These are phyloP conservation scores for Aspergillus aculeatinus DNA, from an alignment of 2,329 filamentous ascomycete species.

Conservation along the genomic window DNA sequence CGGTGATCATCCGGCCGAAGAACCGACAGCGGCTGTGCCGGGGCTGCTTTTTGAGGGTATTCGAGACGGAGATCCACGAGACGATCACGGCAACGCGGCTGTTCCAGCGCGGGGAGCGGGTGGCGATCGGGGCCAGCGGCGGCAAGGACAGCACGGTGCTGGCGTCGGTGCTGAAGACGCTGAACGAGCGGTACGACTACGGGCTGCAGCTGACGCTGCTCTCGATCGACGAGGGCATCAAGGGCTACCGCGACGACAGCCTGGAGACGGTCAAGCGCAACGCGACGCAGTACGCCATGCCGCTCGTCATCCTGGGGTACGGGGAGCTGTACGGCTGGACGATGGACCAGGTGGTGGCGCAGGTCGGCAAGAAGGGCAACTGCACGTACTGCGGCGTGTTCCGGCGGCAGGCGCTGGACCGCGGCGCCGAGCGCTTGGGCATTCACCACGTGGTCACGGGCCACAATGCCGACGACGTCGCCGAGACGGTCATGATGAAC, in stretches of 20 bases:
- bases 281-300: slow-evolving; percentile 85
- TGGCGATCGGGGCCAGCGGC: slow-evolving; percentile 94
- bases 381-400: slow-evolving; percentile 99
- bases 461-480: slow-evolving; percentile 96
- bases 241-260: slow-evolving; percentile 92
- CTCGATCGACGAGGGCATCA: slow-evolving; percentile 96
- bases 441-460: slow-evolving; percentile 95
- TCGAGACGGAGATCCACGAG: slow-evolving; percentile 91
- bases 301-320: slow-evolving; percentile 88
- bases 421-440: slow-evolving; percentile 80
- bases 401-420: slow-evolving; percentile 85
- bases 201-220: slow-evolving; percentile 81
- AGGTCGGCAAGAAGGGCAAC: slow-evolving; percentile 96
- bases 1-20: slow-evolving; percentile 89
- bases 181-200: slow-evolving; percentile 88
- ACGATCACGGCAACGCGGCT: slow-evolving; percentile 81
- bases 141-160: slow-evolving; percentile 97
- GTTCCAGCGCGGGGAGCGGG: slow-evolving; percentile 77
- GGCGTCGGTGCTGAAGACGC: slow-evolving; percentile 87
- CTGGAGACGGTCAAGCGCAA: slow-evolving; percentile 96
- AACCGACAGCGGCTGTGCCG: slow-evolving; percentile 94
- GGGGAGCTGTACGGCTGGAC: slow-evolving; percentile 96
- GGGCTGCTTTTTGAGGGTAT: slow-evolving; percentile 78
- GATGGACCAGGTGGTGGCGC: slow-evolving; percentile 97
- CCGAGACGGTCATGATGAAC: slow-evolving; percentile 98